Evolutionary conservation across 495 filamentous ascomycete genomes (phyloP).

Genomic region (Penicillium robsamsonii): DNA sequence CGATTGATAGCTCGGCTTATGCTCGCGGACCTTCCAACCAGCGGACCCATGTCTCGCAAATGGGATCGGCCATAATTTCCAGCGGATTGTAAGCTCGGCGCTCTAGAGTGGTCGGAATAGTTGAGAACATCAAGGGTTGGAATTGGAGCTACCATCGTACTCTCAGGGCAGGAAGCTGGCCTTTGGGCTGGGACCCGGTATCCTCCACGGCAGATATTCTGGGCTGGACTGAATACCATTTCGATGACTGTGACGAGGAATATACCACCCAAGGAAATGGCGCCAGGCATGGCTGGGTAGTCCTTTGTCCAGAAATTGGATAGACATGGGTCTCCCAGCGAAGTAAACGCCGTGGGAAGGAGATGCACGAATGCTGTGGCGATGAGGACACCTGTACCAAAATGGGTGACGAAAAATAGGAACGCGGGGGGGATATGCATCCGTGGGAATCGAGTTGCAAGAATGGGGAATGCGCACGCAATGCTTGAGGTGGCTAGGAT

Average conservation of each 20-base stretch:
- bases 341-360: conserved; percentile 72
- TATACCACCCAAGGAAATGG: conserved; percentile 65
- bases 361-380: conserved; percentile 81
- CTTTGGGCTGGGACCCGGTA: neutral
- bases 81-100: neutral
- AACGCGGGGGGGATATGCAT: conserved; percentile 38
- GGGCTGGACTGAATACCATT: conserved; percentile 57
- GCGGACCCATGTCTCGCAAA: conserved; percentile 31
- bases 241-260: conserved; percentile 67
- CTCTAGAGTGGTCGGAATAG: neutral
- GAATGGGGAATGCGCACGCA: conserved; percentile 43
- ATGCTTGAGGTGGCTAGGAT: conserved; percentile 62
- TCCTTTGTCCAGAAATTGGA: conserved; percentile 63
- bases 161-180: neutral
- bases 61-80: conserved; percentile 20
- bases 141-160: neutral
- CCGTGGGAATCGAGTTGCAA: conserved; percentile 37
- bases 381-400: conserved; percentile 79
- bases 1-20: conserved; percentile 33
- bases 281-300: conserved; percentile 67
- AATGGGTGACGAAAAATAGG: conserved; percentile 69
- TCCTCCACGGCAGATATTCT: conserved; percentile 28
- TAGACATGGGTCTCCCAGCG: conserved; percentile 69
- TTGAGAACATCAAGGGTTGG: neutral
- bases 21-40: conserved; percentile 31